Evolutionary conservation across 345 rosid genomes (phyloP).

Genomic region (Eucalyptus curtisii): DNA sequence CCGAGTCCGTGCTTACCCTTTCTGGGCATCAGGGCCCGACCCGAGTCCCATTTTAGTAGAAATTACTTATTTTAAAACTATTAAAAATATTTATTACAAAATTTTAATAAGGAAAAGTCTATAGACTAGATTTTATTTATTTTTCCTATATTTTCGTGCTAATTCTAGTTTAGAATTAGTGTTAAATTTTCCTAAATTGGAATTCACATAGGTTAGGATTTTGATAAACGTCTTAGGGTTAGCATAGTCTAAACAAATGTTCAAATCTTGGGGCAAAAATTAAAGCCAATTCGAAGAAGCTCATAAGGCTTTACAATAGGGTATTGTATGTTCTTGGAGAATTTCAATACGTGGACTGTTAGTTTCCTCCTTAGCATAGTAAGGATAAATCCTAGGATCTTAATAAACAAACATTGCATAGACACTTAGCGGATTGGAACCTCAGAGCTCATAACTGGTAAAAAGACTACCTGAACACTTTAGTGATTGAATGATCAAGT

Average conservation of each 20-base stretch:
- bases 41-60: background rate
- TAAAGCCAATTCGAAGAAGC: too few species aligned
- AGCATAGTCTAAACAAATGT: too few species aligned
- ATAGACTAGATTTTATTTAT: too few species aligned
- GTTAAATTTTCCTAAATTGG: background rate
- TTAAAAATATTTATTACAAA: too few species aligned
- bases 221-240: too few species aligned
- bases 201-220: background rate
- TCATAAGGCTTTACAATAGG: too few species aligned
- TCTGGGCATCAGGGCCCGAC: background rate
- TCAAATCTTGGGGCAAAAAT: fast-evolving
- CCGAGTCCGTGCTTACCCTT: background rate
- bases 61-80: too few species aligned
- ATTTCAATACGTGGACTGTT: fast-evolving
- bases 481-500: too few species aligned
- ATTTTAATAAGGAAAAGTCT: fast-evolving
- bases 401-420: too few species aligned
- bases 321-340: background rate
- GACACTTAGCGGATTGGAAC: too few species aligned
- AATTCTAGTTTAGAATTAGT: background rate
- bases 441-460: too few species aligned
- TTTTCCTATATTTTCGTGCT: background rate
- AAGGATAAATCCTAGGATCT: background rate
- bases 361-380: fast-evolving
- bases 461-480: too few species aligned